Evolutionary conservation across 1,284 basidiomycete genomes (phyloP), one percentile per base, ranked within the genome.

Genomic region (Dichomitus squalens): DNA sequence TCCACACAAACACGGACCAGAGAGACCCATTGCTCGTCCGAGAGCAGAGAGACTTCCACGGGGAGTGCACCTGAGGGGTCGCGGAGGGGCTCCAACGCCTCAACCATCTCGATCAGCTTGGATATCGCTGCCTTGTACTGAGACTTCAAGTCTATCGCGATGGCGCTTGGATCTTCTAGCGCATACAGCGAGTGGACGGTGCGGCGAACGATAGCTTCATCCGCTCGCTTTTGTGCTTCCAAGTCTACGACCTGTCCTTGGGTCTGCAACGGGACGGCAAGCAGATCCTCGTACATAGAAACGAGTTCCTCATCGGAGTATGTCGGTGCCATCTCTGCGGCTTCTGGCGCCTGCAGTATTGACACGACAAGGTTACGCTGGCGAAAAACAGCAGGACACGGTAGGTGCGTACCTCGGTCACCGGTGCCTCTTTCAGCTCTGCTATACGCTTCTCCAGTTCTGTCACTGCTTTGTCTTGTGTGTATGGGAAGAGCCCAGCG

Each of bases 281-380:
- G 76, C 14, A 86, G 67, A 57, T 85, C 82, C 60, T 83, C 76
- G 64, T 85, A 86, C 43, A 86, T 65, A 1, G 70, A 60, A 44
- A 79, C 51, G 0, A 86, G 70, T 6, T 84, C 79, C 14, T 76
- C 73, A 64, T 86, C 84, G 0, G 79, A 74, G 65, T 79, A 85
- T 2, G 68, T 61, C 2, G 73, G 69, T 1, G 49, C 33, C 0
- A 36, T 44, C 2, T 25, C 29, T 31, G 29, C n/a, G n/a, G n/a
- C 20, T 31, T 55, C 33, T 11, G 43, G 21, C 4, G 14, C 44
- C 60, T 64, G 39, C 7, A 16, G 9, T 9, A 20, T 38, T n/a
- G 2, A 14, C 4, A 6, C 7, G n/a, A n/a, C n/a, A n/a, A n/a
- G n/a, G n/a, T n/a, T n/a, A n/a, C n/a, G n/a, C n/a, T n/a, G n/a